Conservation (phyloP, 2,329 filamentous ascomycete genomes). For the Berkeleyomyces rouxiae region DNA sequence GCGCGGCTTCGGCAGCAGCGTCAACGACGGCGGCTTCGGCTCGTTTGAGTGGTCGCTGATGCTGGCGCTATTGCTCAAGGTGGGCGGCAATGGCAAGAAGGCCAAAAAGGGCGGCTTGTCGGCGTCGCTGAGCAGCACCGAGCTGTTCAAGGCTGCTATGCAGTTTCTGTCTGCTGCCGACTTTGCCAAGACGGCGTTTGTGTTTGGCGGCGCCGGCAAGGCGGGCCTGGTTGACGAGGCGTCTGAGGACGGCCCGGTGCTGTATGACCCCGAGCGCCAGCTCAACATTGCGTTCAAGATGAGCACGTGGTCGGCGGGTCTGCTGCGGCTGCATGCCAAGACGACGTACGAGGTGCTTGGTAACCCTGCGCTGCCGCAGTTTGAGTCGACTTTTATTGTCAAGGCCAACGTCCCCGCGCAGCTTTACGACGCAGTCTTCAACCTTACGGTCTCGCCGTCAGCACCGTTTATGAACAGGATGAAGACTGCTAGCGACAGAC, state of each 20-base stretch:
- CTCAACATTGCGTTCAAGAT: conserved; percentile 86
- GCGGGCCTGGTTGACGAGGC: conserved; percentile 21
- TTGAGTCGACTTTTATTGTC: conserved; percentile 67
- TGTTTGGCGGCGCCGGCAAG: conserved; percentile 26
- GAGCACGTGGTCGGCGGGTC: conserved; percentile 63
- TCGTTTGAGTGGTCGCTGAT: conserved; percentile 81
- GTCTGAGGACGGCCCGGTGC: conserved; percentile 40
- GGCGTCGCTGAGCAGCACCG: conserved; percentile 69
- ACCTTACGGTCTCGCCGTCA: conserved; percentile 20
- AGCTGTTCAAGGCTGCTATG: conserved; percentile 87
- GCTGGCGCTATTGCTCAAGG: conserved; percentile 62
- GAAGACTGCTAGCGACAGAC: conserved; percentile 17
- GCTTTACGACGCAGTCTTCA: conserved; percentile 34
- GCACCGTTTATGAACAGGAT: conserved; percentile 19
- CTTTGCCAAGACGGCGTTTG: conserved; percentile 48
- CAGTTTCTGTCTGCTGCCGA: conserved; percentile 69
- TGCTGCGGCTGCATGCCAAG: conserved; percentile 58
- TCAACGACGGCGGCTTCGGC: conserved; percentile 73
- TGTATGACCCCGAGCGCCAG: conserved; percentile 60
- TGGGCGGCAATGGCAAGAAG: conserved; percentile 38
- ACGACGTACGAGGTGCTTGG: conserved; percentile 60
- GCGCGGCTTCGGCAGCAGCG: conserved; percentile 55
- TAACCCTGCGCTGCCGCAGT: conserved; percentile 59
- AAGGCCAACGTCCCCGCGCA: conserved; percentile 38
- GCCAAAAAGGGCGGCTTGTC: conserved; percentile 46